Evolutionary conservation across 225 moss, liverwort and hornwort species (phyloP), one percentile per base, ranked within the genome.

Genomic region (Sphagnum tenellum): DNA sequence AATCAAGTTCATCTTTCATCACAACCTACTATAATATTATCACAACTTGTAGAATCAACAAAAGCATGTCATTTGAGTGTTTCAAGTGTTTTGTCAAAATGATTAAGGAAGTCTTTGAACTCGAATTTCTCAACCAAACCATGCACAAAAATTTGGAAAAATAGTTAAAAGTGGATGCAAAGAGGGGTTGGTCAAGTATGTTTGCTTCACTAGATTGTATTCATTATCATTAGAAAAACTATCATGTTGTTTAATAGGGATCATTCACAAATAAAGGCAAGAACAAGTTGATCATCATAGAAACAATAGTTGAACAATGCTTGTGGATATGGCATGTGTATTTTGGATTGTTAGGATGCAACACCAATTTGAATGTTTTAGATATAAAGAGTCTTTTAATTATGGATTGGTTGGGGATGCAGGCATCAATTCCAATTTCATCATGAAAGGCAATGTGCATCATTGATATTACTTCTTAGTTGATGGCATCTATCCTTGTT

Each of bases 141-240:
- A 45, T 62, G 4, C 9, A 1, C 2, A 8, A 47, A 0, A 46
- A 70, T 8, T 12, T 63, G 3, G 3, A 9, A 0, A 10, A 44
- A 0, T 5, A 67, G 0, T 0, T 72, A 46, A 9, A 54, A 3
- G 11, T 59, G 1, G 58, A 71, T n/a, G 3, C 56, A 1, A 5
- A 4, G 0, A 44, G 57, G 8, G 61, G 72, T 2, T 67, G 60
- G n/a, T 61, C 13, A 2, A n/a, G 61, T 4, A 67, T 72, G 61
- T 72, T 72, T 62, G 72, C 10, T 9, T 50, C 44, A 7, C 7
- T 72, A 4, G 66, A 66, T 60, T 72, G 65, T 50, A 72, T 56
- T 47, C 64, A 71, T 13, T 59, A 49, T 47, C 50, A 10, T 4
- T 69, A 61, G 69, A 60, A 62, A 54, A 70, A 63, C 10, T 70